Conservation (phyloP, 2,329 filamentous ascomycete genomes). For the Sclerotinia borealis region DNA sequence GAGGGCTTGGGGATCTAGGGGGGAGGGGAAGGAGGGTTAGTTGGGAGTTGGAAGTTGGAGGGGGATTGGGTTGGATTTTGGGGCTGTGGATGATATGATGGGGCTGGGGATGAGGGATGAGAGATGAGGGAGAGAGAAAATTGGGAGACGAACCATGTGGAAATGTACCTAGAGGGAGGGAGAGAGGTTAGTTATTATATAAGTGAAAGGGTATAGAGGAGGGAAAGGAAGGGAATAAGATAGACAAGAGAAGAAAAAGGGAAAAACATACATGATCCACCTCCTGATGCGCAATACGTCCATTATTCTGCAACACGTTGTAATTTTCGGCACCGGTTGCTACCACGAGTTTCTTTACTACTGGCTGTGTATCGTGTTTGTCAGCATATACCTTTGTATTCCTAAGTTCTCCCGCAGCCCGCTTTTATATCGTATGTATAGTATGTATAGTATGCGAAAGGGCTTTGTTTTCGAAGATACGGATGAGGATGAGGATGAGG, state of each 20-base stretch:
- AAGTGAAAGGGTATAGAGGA: too few relatives aligned
- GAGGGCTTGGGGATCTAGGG: conserved; percentile 94
- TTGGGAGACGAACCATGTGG: conserved; percentile 64
- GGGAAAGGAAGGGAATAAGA: background rate
- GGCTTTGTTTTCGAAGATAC: background rate
- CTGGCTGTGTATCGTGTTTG: conserved; percentile 47
- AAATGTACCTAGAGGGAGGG: conserved; percentile 71
- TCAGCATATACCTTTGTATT: background rate
- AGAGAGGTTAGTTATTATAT: background rate
- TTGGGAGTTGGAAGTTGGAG: background rate
- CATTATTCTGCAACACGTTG: conserved; percentile 97
- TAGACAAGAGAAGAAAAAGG: background rate
- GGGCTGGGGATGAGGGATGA: background rate
- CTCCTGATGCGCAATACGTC: conserved; percentile 80
- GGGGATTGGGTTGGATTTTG: too few relatives aligned
- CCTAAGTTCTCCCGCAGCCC: fast-evolving
- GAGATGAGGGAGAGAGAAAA: background rate
- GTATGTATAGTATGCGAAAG: background rate
- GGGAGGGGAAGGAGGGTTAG: background rate
- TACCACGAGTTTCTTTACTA: conserved; percentile 78
- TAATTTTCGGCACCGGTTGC: conserved; percentile 75
- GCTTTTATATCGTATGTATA: background rate
- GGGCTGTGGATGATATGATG: background rate
- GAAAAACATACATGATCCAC: conserved; percentile 72
- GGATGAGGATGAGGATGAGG: background rate